Conservation (phyloP, 345 rosid species). For the Aethionema arabicum region DNA sequence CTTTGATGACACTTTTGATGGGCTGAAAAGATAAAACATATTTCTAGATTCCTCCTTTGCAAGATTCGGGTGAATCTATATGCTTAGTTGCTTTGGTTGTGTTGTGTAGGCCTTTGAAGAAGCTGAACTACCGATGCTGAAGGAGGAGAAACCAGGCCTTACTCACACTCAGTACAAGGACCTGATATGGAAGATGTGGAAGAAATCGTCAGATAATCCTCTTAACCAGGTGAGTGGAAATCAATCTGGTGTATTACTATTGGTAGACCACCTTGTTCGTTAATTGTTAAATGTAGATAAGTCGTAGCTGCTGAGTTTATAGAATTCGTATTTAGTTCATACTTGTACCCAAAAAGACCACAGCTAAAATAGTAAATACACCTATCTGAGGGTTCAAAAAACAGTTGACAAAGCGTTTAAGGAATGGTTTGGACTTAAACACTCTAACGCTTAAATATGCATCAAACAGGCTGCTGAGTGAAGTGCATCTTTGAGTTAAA, state of each 20-base stretch:
- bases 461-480: slow-evolving; percentile 36
- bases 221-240: slow-evolving; percentile 69
- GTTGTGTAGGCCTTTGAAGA: slow-evolving; percentile 78
- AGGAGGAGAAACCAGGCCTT: slow-evolving; percentile 96
- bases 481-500: slow-evolving; percentile 11
- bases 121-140: slow-evolving; percentile 86
- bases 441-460: slow-evolving; percentile 10
- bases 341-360: not conserved
- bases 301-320: too few relatives aligned
- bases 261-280: not conserved
- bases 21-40: too few relatives aligned
- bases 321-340: not conserved
- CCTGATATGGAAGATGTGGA: slow-evolving; percentile 98
- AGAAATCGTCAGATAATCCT: slow-evolving; percentile 98
- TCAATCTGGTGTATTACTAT: not conserved
- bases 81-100: slow-evolving; percentile 21
- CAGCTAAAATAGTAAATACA: too few relatives aligned
- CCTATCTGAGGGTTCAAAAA: not conserved
- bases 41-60: not conserved
- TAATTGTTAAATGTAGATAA: not conserved
- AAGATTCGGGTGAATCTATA: not conserved
- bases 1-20: too few relatives aligned
- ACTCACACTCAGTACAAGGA: slow-evolving; percentile 95
- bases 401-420: slow-evolving; percentile 2
- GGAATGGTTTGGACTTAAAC: slow-evolving; percentile 9